These are phyloP conservation scores for Phoma sp. DNA, from an alignment of 2,329 filamentous ascomycete species.

Conservation along the genomic window DNA sequence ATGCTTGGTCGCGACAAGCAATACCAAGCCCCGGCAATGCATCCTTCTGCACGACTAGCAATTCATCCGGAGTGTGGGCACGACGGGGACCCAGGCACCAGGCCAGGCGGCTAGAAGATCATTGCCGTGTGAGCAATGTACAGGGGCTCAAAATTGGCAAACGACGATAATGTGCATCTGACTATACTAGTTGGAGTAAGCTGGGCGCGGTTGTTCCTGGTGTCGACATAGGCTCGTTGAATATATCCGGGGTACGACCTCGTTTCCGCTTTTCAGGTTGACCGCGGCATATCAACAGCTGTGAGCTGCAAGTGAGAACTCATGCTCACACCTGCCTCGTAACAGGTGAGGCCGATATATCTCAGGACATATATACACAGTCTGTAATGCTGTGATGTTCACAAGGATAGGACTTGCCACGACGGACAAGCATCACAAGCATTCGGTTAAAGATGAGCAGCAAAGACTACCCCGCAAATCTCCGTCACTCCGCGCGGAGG, in stretches of 20 bases:
- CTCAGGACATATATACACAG: too few species aligned
- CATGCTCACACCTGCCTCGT: too few species aligned
- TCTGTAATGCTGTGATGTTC: too few species aligned
- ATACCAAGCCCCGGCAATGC: constrained; percentile 5
- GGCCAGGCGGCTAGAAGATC: constrained; percentile 19
- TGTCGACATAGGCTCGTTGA: background rate
- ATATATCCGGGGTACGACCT: constrained; percentile 2
- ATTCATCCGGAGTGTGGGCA: constrained; percentile 23
- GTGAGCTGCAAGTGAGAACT: too few species aligned
- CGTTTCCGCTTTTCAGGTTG: too few species aligned
- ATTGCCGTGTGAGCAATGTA: constrained; percentile 29
- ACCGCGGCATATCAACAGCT: too few species aligned
- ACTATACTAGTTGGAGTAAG: constrained; percentile 8
- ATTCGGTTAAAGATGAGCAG: background rate
- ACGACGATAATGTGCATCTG: background rate
- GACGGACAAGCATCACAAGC: constrained; percentile 2
- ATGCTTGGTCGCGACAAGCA: constrained; percentile 11
- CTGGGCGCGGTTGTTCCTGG: constrained; percentile 5
- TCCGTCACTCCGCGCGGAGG: constrained; percentile 10
- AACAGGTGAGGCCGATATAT: too few species aligned
- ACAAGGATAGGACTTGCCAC: background rate
- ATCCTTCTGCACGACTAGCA: constrained; percentile 4
- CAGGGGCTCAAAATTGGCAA: constrained; percentile 4
- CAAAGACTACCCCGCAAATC: constrained; percentile 8
- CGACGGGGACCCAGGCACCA: constrained; percentile 15